Base-by-base conservation (phyloP, 805 yeast species). In the Pichia kluyveri region DNA sequence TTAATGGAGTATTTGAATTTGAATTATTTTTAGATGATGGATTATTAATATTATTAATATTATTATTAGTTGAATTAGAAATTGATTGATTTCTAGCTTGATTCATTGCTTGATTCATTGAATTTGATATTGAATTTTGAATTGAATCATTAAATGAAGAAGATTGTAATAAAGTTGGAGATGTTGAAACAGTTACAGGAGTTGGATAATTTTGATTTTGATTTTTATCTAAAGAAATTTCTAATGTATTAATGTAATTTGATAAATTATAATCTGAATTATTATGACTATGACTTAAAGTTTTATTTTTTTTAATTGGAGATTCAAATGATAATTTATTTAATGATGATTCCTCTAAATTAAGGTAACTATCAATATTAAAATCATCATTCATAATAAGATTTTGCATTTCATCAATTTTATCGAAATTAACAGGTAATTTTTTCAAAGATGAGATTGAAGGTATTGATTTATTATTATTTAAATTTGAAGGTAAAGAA, bases 181-280 rank as follows among this genome's bases (percentile, higher is more conserved):
- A 51, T 9, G 48, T 48, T 26, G 50, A 48, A 32, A 41, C 43
- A 11, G 51, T 40, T 26, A 51, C 41, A 40, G 55, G 54, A 23
- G 53, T 51, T 45, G 57, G 51, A 27, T 51, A 46, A 30, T 30
- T 41, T 46, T 46, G 37, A 32, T 32, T 32, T 14, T 32, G 15
- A 34, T 34, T 34, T 26, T 56, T 60, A 41, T 63, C 63, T 37
- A 63, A 49, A 4, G 66, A 58, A n/a, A 58, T 56, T 45, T 66
- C 68, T 48, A 67, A 43, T 8, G 69, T 58, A 48, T 59, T 61
- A 43, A 65, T 63, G 46, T 65, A 63, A 44, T 57, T 61, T 12
- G 43, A 23, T 38, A 50, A 23, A 39, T 32, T 55, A 46, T 58
- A 56, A 40, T 56, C 59, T 15, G 55, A 38, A 15, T 30, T 27